Conservation (phyloP, 495 filamentous ascomycete genomes). For the Niebla homalea region DNA sequence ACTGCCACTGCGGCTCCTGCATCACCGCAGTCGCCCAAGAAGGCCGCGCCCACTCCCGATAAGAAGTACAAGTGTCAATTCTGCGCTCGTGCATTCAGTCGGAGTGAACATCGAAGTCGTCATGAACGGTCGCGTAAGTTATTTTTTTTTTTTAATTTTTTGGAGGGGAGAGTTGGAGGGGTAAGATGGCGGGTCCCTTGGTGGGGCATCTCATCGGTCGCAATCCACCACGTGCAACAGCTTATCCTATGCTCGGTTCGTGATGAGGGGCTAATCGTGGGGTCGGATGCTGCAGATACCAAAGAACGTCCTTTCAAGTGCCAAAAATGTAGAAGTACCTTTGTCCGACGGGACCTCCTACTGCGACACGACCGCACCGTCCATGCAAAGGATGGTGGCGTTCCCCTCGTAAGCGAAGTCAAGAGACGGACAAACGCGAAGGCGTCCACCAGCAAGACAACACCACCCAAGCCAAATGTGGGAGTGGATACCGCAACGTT, state of each 20-base stretch:
- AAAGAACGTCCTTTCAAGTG: conserved; percentile 99
- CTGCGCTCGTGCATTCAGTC: conserved; percentile 90
- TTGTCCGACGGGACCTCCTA: conserved; percentile 90
- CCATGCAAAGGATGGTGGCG: conserved; percentile 95
- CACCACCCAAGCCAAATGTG: conserved; percentile 57
- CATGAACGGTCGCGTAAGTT: conserved; percentile 97
- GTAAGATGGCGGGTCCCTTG: conserved; percentile 6
- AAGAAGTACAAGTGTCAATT: conserved; percentile 99
- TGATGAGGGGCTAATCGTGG: conserved; percentile 14
- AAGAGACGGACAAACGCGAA: conserved; percentile 73
- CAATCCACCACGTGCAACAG: conserved; percentile 12
- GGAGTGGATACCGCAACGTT: conserved; percentile 73
- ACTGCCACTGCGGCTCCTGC: conserved; percentile 38
- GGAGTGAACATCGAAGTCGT: conserved; percentile 92
- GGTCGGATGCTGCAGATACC: conserved; percentile 52
- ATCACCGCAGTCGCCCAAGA: conserved; percentile 34
- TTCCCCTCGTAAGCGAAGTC: conserved; percentile 86
- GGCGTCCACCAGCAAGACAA: conserved; percentile 1
- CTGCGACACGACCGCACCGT: conserved; percentile 96
- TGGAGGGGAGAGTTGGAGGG: conserved; percentile 4
- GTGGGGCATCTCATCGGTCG: conserved; percentile 13
- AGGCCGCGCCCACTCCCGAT: conserved; percentile 59
- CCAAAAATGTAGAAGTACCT: conserved; percentile 94
- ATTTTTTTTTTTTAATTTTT: conserved; percentile 7
- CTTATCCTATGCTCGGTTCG: conserved; percentile 10